Conservation (phyloP, 1,284 basidiomycete genomes). For the Cryptococcus depauperatus region DNA sequence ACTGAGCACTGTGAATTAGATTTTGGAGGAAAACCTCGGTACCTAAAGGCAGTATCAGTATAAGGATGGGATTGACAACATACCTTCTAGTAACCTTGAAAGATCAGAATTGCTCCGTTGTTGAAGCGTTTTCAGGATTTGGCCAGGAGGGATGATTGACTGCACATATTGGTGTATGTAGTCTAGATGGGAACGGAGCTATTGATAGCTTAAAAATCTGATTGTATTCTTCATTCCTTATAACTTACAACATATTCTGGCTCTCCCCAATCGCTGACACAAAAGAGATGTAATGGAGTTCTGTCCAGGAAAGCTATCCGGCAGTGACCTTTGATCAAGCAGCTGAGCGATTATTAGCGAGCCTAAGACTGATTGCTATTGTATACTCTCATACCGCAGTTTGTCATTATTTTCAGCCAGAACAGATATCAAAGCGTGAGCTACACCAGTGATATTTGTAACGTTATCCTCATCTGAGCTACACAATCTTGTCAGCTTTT, state of each 20-base stretch:
- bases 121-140: conserved; percentile 77
- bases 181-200: conserved; percentile 88
- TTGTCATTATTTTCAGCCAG: conserved; percentile 73
- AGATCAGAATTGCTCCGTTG: conserved; percentile 86
- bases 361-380: too few species aligned
- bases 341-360: background rate
- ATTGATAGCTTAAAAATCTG: conserved; percentile 17
- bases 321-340: conserved; percentile 51
- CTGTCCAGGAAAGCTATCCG: conserved; percentile 78
- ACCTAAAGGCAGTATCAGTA: conserved; percentile 47
- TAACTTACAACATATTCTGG: conserved; percentile 80
- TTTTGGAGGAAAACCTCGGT: conserved; percentile 72
- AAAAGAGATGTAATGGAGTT: conserved; percentile 82
- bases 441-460: conserved; percentile 78
- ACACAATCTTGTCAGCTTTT: too few species aligned
- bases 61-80: conserved; percentile 6
- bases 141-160: conserved; percentile 75
- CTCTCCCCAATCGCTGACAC: conserved; percentile 82
- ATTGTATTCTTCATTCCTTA: background rate
- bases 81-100: conserved; percentile 71
- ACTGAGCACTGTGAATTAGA: conserved; percentile 61
- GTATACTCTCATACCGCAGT: conserved; percentile 48
- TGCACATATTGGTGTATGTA: conserved; percentile 88
- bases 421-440: conserved; percentile 89
- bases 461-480: conserved; percentile 52